phyloP scores from a whole-genome alignment of 345 rosid genomes.

The Noccaea bulbosa region DNA sequence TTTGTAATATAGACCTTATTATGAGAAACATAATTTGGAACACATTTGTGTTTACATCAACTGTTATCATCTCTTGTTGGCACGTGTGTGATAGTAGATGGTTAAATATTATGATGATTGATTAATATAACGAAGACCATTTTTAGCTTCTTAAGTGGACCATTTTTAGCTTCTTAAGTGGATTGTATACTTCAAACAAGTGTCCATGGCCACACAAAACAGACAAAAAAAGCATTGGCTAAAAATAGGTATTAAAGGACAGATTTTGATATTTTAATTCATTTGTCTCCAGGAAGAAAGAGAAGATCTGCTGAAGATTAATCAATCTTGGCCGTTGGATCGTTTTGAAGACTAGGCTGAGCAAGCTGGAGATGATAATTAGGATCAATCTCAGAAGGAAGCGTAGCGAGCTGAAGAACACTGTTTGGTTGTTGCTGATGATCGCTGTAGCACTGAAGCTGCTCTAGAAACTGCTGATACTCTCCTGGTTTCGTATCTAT shows the following conservation, averaged over 20 bases:
- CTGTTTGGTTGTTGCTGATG: conserved; percentile 51
- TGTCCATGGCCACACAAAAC: conserved; percentile 18
- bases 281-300: neutral
- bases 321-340: conserved; percentile 18
- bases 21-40: neutral
- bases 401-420: conserved; percentile 68
- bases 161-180: conserved; percentile 1
- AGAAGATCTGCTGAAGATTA: neutral
- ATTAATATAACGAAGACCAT: conserved; percentile 1
- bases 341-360: conserved; percentile 62
- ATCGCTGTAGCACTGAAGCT: conserved; percentile 62
- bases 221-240: conserved; percentile 21
- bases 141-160: neutral
- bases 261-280: neutral
- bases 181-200: conserved; percentile 14
- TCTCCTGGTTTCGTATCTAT: conserved; percentile 59
- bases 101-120: neutral
- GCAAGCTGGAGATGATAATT: conserved; percentile 70
- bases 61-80: neutral
- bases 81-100: neutral
- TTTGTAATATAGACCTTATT: neutral
- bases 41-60: neutral
- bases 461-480: conserved; percentile 58
- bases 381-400: conserved; percentile 53
- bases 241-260: conserved; percentile 5